Conservation (phyloP, 179 eudicot genomes). For the Camellia oleifera region DNA sequence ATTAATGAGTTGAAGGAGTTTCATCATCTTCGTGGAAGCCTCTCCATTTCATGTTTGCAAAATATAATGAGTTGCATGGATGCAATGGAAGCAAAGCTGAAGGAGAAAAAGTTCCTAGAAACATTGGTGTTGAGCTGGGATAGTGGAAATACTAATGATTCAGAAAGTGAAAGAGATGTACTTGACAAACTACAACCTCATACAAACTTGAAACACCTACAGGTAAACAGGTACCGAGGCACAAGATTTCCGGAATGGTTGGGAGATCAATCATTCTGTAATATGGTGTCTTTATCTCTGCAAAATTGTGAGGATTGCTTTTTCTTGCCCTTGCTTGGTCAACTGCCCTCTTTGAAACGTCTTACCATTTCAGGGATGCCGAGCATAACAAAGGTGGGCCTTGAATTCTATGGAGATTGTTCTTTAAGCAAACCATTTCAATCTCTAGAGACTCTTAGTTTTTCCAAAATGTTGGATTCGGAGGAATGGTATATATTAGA, state of each 20-base stretch:
- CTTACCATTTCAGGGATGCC: neutral
- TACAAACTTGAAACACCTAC: neutral
- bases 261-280: neutral
- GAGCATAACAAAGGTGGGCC: neutral
- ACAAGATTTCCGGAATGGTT: conserved; percentile 15
- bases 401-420: neutral
- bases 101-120: neutral
- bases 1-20: neutral
- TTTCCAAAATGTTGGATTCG: neutral
- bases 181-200: conserved; percentile 8
- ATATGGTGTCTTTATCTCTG: conserved; percentile 13
- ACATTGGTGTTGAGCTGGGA: conserved; percentile 11
- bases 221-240: conserved; percentile 5
- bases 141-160: neutral
- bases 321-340: conserved; percentile 13
- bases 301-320: neutral
- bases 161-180: neutral
- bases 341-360: conserved; percentile 5
- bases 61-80: neutral
- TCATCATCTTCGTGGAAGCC: neutral
- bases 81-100: conserved; percentile 9
- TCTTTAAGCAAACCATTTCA: conserved; percentile 3
- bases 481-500: neutral
- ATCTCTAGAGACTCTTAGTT: neutral
- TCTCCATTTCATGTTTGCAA: neutral